Evolutionary conservation across 129 eudicot genomes (phyloP).

Genomic region (Pittosporum tobira): DNA sequence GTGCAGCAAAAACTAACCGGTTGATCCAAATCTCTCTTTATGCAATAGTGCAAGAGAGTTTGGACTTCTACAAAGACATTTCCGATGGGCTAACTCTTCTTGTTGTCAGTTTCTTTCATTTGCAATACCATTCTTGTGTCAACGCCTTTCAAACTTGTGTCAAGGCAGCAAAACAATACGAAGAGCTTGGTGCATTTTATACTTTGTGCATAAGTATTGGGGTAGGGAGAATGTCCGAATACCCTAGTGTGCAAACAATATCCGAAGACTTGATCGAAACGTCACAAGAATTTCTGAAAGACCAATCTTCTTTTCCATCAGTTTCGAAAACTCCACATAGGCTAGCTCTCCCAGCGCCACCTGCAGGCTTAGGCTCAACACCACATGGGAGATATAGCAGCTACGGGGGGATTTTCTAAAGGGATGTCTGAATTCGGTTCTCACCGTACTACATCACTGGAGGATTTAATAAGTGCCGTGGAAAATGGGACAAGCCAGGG

Average conservation of each 20-base stretch:
- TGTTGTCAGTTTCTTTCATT: conserved; percentile 42
- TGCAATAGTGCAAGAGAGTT: conserved; percentile 50
- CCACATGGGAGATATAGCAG: not conserved
- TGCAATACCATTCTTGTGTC: conserved; percentile 42
- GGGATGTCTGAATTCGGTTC: conserved; percentile 26
- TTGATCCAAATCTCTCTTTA: conserved; percentile 43
- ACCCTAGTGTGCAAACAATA: conserved; percentile 43
- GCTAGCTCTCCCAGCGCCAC: conserved; percentile 10
- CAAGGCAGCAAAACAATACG: conserved; percentile 51
- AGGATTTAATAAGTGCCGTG: conserved; percentile 37
- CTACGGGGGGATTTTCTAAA: conserved; percentile 14
- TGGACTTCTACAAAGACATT: conserved; percentile 58
- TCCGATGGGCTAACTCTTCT: conserved; percentile 50
- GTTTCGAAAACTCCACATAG: conserved; percentile 1
- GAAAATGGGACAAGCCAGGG: conserved; percentile 16
- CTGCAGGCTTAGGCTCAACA: not conserved
- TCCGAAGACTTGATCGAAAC: conserved; percentile 47
- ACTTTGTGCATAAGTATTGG: conserved; percentile 35
- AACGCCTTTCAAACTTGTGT: conserved; percentile 36
- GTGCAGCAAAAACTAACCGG: conserved; percentile 32
- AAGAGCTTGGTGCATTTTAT: conserved; percentile 48
- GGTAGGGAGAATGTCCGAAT: conserved; percentile 38
- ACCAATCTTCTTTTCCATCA: conserved; percentile 32
- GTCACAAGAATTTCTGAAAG: conserved; percentile 51
- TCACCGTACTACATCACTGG: conserved; percentile 28